Conservation (phyloP, 208 protist species). For the Crithidia expoeki region DNA sequence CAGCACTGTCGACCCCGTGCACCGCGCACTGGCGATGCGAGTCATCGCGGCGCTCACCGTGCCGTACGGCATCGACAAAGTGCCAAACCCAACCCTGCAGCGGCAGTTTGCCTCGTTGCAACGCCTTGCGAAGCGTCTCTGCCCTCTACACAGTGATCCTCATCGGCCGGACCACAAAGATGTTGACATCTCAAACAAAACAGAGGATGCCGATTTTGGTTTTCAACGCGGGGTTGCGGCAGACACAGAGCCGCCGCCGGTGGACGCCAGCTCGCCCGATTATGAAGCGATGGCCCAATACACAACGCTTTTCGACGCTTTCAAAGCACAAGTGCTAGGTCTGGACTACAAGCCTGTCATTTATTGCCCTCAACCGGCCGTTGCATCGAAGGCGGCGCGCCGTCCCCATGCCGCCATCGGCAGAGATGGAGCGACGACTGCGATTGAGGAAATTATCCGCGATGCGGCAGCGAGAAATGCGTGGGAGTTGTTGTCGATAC, state of each 20-base stretch:
- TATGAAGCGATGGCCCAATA: conserved; percentile 47
- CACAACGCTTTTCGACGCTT: conserved; percentile 46
- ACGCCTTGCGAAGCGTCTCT: conserved; percentile 39
- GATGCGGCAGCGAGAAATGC: conserved; percentile 39
- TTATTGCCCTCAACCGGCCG: conserved; percentile 37
- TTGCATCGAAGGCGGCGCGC: conserved; percentile 1
- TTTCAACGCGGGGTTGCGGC: not conserved
- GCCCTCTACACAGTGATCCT: not conserved
- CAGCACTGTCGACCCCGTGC: conserved; percentile 15
- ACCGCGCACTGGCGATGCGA: conserved; percentile 46
- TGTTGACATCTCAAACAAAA: too few species aligned
- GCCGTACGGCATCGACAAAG: conserved; percentile 53
- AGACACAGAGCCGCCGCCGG: not conserved
- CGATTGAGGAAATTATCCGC: conserved; percentile 29
- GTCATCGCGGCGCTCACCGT: conserved; percentile 62
- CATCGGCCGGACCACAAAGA: not conserved
- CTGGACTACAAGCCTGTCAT: conserved; percentile 46
- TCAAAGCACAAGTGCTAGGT: conserved; percentile 56
- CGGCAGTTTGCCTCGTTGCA: conserved; percentile 57
- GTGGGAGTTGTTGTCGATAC: conserved; percentile 40
- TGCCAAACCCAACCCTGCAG: conserved; percentile 83
- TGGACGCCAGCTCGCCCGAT: conserved; percentile 63
- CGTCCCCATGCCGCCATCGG: not conserved
- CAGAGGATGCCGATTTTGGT: not conserved
- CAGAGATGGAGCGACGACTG: not conserved